A percentile compares a stretch with the other conserved stretches of the same genome.
Conservation (phyloP, 202 grass and related monocot species). For the Alloteropsis angusta region DNA sequence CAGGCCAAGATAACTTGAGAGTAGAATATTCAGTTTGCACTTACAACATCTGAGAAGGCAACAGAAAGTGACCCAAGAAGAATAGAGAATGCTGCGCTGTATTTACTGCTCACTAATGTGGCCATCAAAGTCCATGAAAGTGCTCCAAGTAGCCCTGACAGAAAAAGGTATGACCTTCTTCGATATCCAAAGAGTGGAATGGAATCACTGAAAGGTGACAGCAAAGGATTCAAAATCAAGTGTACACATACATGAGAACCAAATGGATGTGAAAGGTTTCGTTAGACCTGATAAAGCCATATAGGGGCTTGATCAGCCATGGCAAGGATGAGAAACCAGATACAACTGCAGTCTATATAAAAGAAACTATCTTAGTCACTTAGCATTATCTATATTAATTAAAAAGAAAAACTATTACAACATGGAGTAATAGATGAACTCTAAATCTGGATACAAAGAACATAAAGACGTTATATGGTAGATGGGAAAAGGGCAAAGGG, state of each 20-base stretch:
- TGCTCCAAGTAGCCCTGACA: slow-evolving; percentile 88
- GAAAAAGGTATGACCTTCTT: slow-evolving; percentile 89
- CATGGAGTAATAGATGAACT: slow-evolving; percentile 8
- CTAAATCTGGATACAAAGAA: slow-evolving; percentile 4
- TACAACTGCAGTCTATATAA: slow-evolving; percentile 92
- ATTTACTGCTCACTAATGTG: slow-evolving; percentile 81
- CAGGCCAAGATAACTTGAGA: neutral
- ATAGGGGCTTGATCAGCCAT: slow-evolving; percentile 95
- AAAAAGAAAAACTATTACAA: slow-evolving; percentile 10
- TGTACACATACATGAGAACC: slow-evolving; percentile 18
- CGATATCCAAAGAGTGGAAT: slow-evolving; percentile 95
- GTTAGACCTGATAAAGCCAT: slow-evolving; percentile 90
- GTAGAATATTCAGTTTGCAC: slow-evolving; percentile 19
- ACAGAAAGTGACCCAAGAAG: slow-evolving; percentile 96
- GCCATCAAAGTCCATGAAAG: slow-evolving; percentile 97
- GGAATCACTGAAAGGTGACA: slow-evolving; percentile 67
- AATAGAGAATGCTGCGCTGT: slow-evolving; percentile 69
- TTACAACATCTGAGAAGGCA: slow-evolving; percentile 99
- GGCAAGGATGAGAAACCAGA: slow-evolving; percentile 86
- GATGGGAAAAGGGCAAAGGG: neutral
- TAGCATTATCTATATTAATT: slow-evolving; percentile 2
- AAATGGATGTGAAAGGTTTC: slow-evolving; percentile 9
- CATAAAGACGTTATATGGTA: slow-evolving; percentile 10
- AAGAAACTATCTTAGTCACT: slow-evolving; percentile 35
- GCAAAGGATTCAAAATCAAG: slow-evolving; percentile 23